A percentile compares a stretch with the other conserved stretches of the same genome.
These are phyloP conservation scores for Podospora comata DNA, from an alignment of 495 filamentous ascomycete species.

Conservation along the genomic window DNA sequence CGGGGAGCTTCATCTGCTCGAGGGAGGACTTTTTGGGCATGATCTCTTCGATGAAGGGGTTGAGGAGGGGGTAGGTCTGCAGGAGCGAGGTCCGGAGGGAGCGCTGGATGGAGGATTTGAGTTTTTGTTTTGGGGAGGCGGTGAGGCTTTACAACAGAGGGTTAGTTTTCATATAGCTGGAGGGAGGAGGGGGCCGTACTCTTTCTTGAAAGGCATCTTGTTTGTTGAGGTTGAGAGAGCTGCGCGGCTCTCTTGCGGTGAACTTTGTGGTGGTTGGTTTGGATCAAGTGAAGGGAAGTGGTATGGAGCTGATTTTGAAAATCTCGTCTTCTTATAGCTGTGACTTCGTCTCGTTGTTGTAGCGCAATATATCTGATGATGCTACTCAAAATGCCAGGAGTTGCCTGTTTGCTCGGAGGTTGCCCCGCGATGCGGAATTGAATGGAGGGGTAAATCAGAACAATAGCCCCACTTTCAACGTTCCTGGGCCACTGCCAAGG, in stretches of 20 bases:
- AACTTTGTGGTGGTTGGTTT: neutral
- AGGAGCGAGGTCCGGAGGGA: constrained; percentile 75
- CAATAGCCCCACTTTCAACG: neutral
- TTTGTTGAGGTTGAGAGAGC: constrained; percentile 10
- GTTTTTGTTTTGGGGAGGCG: constrained; percentile 81
- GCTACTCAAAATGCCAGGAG: neutral
- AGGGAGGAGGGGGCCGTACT: constrained; percentile 46
- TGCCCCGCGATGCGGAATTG: constrained; percentile 28
- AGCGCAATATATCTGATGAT: neutral
- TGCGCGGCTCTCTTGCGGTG: constrained; percentile 6
- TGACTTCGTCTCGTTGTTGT: neutral
- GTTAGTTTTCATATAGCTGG: neutral
- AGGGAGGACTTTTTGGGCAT: constrained; percentile 94
- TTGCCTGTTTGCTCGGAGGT: neutral
- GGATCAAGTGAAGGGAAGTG: neutral
- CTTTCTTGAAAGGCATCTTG: constrained; percentile 83
- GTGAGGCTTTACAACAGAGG: constrained; percentile 54
- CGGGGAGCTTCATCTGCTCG: constrained; percentile 89
- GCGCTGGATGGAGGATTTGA: constrained; percentile 94
- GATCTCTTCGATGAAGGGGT: constrained; percentile 88
- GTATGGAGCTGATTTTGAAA: neutral
- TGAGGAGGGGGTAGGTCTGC: constrained; percentile 80
- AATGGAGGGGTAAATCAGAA: constrained; percentile 21
- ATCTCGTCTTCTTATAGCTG: neutral
- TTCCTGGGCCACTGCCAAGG: neutral